phyloP scores from a whole-genome alignment of 352 stramenopile species.

The Globisporangium parvum region DNA sequence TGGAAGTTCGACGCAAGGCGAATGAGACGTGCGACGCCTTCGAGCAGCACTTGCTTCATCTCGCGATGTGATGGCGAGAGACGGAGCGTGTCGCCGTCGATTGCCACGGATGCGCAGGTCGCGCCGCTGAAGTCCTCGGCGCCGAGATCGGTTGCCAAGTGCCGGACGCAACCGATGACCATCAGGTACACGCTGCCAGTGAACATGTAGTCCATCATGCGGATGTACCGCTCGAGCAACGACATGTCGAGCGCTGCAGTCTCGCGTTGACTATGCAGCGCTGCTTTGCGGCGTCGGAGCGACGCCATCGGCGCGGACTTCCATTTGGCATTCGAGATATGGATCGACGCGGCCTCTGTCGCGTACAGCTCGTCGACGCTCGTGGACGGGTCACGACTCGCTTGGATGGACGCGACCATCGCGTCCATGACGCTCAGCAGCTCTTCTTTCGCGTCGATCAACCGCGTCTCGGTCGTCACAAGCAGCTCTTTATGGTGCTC shows the following conservation, averaged over 20 bases:
- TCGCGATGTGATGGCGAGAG: slow-evolving; percentile 41
- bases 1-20: slow-evolving; percentile 55
- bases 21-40: slow-evolving; percentile 43
- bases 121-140: slow-evolving; percentile 31
- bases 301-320: slow-evolving; percentile 52
- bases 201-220: slow-evolving; percentile 69
- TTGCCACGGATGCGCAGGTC: slow-evolving; percentile 44
- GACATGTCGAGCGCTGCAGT: slow-evolving; percentile 37
- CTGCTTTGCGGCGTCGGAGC: slow-evolving; percentile 25
- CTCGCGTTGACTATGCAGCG: slow-evolving; percentile 32
- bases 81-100: slow-evolving; percentile 30
- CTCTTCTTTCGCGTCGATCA: slow-evolving; percentile 64
- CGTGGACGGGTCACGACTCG: slow-evolving; percentile 31
- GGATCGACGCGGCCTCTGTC: slow-evolving; percentile 33
- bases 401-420: slow-evolving; percentile 44
- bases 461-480: slow-evolving; percentile 33
- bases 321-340: slow-evolving; percentile 47
- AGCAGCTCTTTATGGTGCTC: slow-evolving; percentile 43
- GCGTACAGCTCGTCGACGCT: slow-evolving; percentile 47
- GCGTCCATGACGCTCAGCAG: slow-evolving; percentile 38
- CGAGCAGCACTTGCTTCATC: slow-evolving; percentile 44
- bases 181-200: slow-evolving; percentile 62
- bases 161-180: slow-evolving; percentile 35
- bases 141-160: slow-evolving; percentile 28
- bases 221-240: slow-evolving; percentile 44